Percentiles rank a stretch among this genome's conserved stretches.
Conservation (phyloP, 129 eudicot genomes). For the Pseudognaphalium luteoalbum region DNA sequence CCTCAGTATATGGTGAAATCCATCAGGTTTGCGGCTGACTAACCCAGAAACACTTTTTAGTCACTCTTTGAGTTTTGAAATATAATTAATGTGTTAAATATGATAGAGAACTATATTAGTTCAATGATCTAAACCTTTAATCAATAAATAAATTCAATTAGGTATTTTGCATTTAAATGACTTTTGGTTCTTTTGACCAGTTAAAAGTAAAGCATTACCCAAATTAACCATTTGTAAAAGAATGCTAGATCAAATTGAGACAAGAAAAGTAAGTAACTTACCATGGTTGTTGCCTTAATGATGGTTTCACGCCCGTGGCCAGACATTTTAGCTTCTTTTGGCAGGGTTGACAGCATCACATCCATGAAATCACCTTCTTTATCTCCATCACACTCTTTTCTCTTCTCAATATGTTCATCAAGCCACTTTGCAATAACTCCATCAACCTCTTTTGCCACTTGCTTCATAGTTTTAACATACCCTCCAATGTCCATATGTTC, state of each 20-base stretch:
- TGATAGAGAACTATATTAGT: too few relatives aligned
- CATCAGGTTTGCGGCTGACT: too few relatives aligned
- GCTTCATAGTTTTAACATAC: slow-evolving; percentile 49
- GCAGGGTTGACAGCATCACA: slow-evolving; percentile 41
- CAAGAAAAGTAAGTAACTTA: slow-evolving; percentile 10
- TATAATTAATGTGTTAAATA: too few relatives aligned
- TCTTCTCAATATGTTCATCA: slow-evolving; percentile 44
- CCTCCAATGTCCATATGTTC: slow-evolving; percentile 74
- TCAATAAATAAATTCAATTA: too few relatives aligned
- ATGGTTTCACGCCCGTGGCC: slow-evolving; percentile 35
- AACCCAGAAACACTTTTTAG: too few relatives aligned
- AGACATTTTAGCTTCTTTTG: slow-evolving; percentile 21
- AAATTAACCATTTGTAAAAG: neutral
- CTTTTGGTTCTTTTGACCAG: neutral
- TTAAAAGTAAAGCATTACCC: neutral
- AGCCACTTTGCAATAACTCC: slow-evolving; percentile 45
- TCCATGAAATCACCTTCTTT: slow-evolving; percentile 45
- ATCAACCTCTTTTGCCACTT: slow-evolving; percentile 44
- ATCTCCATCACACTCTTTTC: neutral
- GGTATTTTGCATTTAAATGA: neutral
- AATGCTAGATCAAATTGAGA: neutral
- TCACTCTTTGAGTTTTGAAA: too few relatives aligned
- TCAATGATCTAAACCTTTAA: too few relatives aligned
- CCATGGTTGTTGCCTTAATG: slow-evolving; percentile 56
- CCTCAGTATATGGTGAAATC: too few relatives aligned